Evolutionary conservation across 257 asterid genomes (phyloP), one percentile per base, ranked within the genome.

Genomic region (Handroanthus guayacan): DNA sequence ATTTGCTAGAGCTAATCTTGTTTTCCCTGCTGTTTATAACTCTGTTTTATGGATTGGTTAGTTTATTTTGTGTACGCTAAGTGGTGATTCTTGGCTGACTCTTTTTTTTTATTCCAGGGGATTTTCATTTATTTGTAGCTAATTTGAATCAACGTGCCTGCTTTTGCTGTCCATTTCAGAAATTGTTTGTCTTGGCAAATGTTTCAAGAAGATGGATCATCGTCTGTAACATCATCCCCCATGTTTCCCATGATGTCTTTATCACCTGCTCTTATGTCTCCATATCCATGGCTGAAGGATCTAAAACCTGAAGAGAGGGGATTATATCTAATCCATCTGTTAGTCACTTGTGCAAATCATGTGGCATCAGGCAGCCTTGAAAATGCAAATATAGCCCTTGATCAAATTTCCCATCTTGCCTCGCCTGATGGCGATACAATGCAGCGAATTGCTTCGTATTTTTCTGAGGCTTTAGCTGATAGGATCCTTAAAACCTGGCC

Each of bases 271-370:
- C 69, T 83, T 50, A 79, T 86, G 77, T 87, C 96, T 13, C 93
- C 97, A 36, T 82, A 84, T 74, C 89, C 94, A 77, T 92, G 93
- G 97, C 91, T 94, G 2, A 90, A 89, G 62, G 97, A 90, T 72
- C 87, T 92, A 1, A 94, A 92, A 71, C 92, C 98, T 10, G 99
- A 94, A 79, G 99, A 92, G 62, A 89, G 99, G 71, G 99, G 99
- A 0, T 75, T 94, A 0, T 94, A 89, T 60, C 79, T 94, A 57
- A 92, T 94, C 75, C 99, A 94, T 63, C 83, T 92, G 61, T 75
- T 94, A 66, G 91, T 94, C 79, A 89, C 92, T 57, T 90, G 98
- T 75, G 97, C 98, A 5, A 90, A 76, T 72, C 99, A 94, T 60
- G 98, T 94, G 5, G 86, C 96, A 3, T 67, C 90, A 1, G 95